These are phyloP conservation scores for Durotheca rogersii DNA, from an alignment of 495 filamentous ascomycete genomes.

Conservation along the genomic window DNA sequence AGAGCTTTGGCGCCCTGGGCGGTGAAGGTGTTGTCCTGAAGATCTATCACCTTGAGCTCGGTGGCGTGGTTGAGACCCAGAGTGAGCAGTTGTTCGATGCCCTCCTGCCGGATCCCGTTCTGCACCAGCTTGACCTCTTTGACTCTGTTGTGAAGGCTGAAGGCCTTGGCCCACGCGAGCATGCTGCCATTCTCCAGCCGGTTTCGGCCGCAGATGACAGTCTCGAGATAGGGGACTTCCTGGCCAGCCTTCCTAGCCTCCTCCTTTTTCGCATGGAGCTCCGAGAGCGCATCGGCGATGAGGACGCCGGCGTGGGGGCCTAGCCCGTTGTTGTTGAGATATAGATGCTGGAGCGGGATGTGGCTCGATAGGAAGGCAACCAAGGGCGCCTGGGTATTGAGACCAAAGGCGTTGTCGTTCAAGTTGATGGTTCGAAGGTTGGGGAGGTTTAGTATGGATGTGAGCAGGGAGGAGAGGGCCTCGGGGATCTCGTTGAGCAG, in stretches of 20 bases:
- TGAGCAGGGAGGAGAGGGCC: conserved; percentile 81
- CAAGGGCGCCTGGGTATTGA: conserved; percentile 81
- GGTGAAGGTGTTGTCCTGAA: conserved; percentile 98
- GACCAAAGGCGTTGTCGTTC: conserved; percentile 96
- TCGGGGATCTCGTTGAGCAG: conserved; percentile 91
- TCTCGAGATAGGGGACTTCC: conserved; percentile 79
- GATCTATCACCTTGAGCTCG: conserved; percentile 71
- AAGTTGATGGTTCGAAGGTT: conserved; percentile 89
- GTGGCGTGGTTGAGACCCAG: conserved; percentile 70
- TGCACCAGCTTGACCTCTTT: conserved; percentile 95
- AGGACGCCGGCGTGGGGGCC: conserved; percentile 84
- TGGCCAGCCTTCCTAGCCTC: conserved; percentile 65
- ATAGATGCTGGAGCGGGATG: conserved; percentile 83
- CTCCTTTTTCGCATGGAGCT: conserved; percentile 72
- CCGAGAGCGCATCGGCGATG: conserved; percentile 80
- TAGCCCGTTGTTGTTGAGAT: conserved; percentile 98
- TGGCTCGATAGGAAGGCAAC: conserved; percentile 84
- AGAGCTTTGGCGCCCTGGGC: conserved; percentile 74
- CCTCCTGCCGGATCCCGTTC: conserved; percentile 94
- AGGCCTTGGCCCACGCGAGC: conserved; percentile 88
- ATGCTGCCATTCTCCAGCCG: conserved; percentile 93
- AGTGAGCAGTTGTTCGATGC: conserved; percentile 73
- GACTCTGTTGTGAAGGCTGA: conserved; percentile 73
- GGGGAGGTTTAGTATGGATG: conserved; percentile 77
- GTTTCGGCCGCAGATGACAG: conserved; percentile 93